phyloP scores from a whole-genome alignment of 2,329 filamentous ascomycete species.

The Aspergillus ochraceus region DNA sequence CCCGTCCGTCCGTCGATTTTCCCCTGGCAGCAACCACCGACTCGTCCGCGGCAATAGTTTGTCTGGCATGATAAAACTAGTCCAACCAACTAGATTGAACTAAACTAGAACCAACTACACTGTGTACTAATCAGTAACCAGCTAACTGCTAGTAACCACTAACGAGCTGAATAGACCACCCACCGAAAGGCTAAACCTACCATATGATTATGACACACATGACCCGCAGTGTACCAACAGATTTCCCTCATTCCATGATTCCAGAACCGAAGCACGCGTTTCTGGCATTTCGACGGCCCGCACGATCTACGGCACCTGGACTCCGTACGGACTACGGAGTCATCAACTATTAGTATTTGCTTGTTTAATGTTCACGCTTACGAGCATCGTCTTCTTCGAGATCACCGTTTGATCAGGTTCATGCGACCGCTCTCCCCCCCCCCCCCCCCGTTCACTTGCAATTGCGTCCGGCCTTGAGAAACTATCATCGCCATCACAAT shows the following conservation, averaged over 20 bases:
- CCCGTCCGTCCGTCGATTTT: neutral
- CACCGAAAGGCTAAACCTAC: too few relatives aligned
- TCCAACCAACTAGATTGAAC: neutral
- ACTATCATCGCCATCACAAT: neutral
- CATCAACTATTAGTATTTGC: conserved; percentile 1
- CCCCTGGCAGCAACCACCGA: neutral
- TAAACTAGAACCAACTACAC: too few relatives aligned
- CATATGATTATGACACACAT: neutral
- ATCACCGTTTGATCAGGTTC: neutral
- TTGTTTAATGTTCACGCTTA: neutral
- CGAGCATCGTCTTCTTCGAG: neutral
- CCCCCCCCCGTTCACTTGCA: neutral
- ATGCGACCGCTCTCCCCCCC: neutral
- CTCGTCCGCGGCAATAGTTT: neutral
- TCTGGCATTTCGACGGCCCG: neutral
- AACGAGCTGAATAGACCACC: neutral
- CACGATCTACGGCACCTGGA: conserved; percentile 2
- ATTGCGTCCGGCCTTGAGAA: neutral
- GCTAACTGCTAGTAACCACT: neutral
- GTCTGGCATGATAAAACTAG: neutral
- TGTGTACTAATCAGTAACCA: too few relatives aligned
- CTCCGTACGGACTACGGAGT: neutral
- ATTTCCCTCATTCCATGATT: neutral
- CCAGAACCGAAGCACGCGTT: conserved; percentile 6
- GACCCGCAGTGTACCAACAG: conserved; percentile 5